Evolutionary conservation across 1,139 yeast genomes (phyloP), one percentile per base, ranked within the genome.

Genomic region (Yamadazyma atmosphaerica): DNA sequence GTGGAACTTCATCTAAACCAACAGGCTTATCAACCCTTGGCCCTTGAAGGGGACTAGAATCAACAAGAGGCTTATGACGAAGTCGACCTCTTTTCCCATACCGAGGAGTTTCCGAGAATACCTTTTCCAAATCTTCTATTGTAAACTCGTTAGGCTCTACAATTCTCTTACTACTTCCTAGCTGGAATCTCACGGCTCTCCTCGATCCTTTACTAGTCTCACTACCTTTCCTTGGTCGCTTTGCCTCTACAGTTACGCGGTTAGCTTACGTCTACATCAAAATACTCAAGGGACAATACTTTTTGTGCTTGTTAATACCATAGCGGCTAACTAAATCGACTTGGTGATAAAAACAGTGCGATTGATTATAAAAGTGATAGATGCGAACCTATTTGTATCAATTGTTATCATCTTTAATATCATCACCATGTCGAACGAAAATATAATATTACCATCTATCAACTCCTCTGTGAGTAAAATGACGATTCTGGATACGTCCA

Each of bases 381-480:
- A n/a, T n/a, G n/a, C n/a, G n/a, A n/a, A n/a, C n/a, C n/a, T n/a
- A n/a, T n/a, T n/a, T n/a, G n/a, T n/a, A n/a, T n/a, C n/a, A n/a
- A n/a, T n/a, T n/a, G n/a, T n/a, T n/a, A n/a, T n/a, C n/a, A n/a
- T n/a, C n/a, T n/a, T n/a, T n/a, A n/a, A n/a, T n/a, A n/a, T n/a
- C n/a, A n/a, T n/a, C 32, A 42, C n/a, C 26, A 64, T 64, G 68
- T 54, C 68, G 4, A 50, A 55, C 32, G 71, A 68, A 33, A 58
- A 65, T 40, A 58, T 68, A 34, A 68, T 71, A 40, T 49, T 63
- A 32, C 73, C 76, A 3, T 68, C 75, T 0, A 61, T 65, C 23
- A 40, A 42, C 15, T 50, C 69, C 1, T 58, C 71, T 1, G 40
- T 67, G 32, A 59, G 66, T 3, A 59, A 64, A 8, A 61, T 69